Conservation (phyloP, 352 stramenopile genomes). For the Globisporangium spiculum region DNA sequence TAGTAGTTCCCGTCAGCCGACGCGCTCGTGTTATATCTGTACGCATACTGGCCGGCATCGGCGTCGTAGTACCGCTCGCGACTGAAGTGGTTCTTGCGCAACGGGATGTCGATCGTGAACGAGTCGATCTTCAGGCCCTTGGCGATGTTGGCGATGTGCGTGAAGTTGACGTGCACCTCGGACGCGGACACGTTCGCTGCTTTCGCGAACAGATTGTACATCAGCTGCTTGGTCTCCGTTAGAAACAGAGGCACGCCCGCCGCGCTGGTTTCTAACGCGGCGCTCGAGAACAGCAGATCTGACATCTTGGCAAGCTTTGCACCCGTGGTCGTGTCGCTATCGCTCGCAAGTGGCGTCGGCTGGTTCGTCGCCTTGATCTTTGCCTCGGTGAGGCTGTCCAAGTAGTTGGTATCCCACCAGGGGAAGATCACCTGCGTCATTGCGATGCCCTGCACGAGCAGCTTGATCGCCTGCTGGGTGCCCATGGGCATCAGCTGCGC, state of each 20-base stretch:
- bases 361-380: neutral
- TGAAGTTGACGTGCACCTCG: conserved; percentile 2
- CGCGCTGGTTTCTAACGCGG: neutral
- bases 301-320: neutral
- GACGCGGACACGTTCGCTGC: conserved; percentile 6
- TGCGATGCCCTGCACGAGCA: conserved; percentile 5
- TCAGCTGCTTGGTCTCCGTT: neutral
- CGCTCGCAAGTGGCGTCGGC: neutral
- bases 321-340: neutral
- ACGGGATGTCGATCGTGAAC: conserved; percentile 11
- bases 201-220: conserved; percentile 3
- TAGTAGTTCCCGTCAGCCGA: neutral
- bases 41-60: neutral
- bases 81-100: conserved; percentile 3
- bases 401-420: conserved; percentile 5
- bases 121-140: conserved; percentile 4
- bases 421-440: conserved; percentile 4
- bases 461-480: neutral
- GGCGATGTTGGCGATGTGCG: neutral
- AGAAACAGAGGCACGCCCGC: conserved; percentile 1
- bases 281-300: neutral
- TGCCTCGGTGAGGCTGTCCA: neutral
- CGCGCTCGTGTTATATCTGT: neutral
- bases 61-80: neutral
- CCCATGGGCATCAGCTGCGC: neutral